phyloP scores from a whole-genome alignment of 2,329 filamentous ascomycete species.

The Fusarium xylarioides region DNA sequence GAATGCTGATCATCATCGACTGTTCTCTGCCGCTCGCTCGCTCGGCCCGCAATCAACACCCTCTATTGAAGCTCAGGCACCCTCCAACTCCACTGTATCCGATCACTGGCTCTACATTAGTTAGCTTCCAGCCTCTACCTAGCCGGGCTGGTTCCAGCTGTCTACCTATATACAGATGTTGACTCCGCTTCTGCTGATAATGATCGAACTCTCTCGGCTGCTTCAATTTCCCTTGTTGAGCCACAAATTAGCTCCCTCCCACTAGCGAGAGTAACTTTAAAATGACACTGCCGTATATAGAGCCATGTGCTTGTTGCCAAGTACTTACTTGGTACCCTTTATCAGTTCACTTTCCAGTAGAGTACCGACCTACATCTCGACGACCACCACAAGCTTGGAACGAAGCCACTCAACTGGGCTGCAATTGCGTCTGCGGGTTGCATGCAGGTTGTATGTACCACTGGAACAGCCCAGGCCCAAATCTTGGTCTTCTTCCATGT shows the following conservation, averaged over 20 bases:
- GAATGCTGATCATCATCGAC: not conserved
- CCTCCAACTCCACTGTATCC: slow-evolving; percentile 12
- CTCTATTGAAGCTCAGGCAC: not conserved
- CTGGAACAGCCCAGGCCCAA: slow-evolving; percentile 6
- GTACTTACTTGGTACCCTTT: slow-evolving; percentile 10
- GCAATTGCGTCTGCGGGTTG: slow-evolving; percentile 13
- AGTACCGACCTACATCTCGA: not conserved
- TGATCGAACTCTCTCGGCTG: slow-evolving; percentile 13
- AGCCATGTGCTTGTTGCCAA: not conserved
- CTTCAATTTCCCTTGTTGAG: slow-evolving; percentile 36
- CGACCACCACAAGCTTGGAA: slow-evolving; percentile 30
- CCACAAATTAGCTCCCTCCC: slow-evolving; percentile 33
- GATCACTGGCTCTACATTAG: not conserved
- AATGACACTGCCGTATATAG: not conserved
- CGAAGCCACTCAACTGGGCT: slow-evolving; percentile 19
- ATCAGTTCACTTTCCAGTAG: slow-evolving; percentile 4
- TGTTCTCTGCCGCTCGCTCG: slow-evolving; percentile 13
- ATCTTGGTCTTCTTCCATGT: not conserved
- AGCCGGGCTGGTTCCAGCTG: not conserved
- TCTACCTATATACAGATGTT: not conserved
- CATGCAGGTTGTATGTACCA: slow-evolving; percentile 30
- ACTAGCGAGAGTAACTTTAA: slow-evolving; percentile 15
- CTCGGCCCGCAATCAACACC: slow-evolving; percentile 32
- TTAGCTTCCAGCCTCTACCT: not conserved
- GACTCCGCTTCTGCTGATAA: slow-evolving; percentile 9